These are phyloP conservation scores for Penicillium fimorum DNA, from an alignment of 495 filamentous ascomycete genomes.

Conservation along the genomic window DNA sequence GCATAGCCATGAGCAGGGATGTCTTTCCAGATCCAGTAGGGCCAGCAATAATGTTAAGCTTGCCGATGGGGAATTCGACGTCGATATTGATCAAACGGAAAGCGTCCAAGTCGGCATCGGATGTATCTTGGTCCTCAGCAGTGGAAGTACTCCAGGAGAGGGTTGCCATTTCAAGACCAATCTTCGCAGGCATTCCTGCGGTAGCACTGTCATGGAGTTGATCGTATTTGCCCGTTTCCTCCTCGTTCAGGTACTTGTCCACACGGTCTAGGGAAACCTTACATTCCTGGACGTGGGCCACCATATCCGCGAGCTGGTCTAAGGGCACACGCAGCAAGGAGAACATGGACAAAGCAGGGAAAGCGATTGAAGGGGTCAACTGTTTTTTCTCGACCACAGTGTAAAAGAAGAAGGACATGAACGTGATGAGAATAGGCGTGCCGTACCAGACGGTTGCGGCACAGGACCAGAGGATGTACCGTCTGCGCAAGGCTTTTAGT, in stretches of 20 bases:
- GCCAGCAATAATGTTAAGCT: constrained; percentile 87
- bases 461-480: constrained; percentile 87
- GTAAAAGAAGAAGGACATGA: constrained; percentile 91
- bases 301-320: constrained; percentile 97
- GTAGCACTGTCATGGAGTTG: constrained; percentile 70
- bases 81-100: constrained; percentile 84
- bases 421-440: constrained; percentile 92
- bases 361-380: constrained; percentile 89
- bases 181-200: constrained; percentile 57
- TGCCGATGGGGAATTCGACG: constrained; percentile 71
- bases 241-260: constrained; percentile 90
- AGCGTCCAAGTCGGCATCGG: constrained; percentile 40
- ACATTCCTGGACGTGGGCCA: constrained; percentile 96
- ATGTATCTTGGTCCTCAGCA: constrained; percentile 19
- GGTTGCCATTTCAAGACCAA: constrained; percentile 81
- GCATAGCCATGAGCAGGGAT: constrained; percentile 89
- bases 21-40: constrained; percentile 95
- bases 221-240: constrained; percentile 95
- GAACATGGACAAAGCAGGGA: constrained; percentile 95
- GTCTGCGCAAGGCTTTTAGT: constrained; percentile 69
- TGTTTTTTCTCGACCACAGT: constrained; percentile 88
- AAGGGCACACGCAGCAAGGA: constrained; percentile 90
- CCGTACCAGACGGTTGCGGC: constrained; percentile 96
- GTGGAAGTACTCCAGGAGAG: constrained; percentile 80
- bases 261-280: constrained; percentile 97